Evolutionary conservation across 2,329 filamentous ascomycete genomes (phyloP), one percentile per base, ranked within the genome.

Genomic region (Didymella lethalis): DNA sequence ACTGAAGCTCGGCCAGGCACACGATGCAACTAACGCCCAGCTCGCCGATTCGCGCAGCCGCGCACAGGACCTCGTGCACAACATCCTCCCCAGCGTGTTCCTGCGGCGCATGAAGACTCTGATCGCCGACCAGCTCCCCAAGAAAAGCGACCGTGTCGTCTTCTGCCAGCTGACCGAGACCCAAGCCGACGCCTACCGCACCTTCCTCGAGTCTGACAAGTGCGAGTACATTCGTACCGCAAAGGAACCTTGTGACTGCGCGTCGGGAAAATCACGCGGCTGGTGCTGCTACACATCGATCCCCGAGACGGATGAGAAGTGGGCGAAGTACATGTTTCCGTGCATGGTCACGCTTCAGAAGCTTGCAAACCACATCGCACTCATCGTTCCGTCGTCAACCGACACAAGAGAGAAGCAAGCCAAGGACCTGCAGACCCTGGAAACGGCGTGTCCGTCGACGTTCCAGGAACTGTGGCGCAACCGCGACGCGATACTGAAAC

Each of bases 81-180:
- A 97, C 57, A 85, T 99, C 0, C 83, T 99, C 3, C 95, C 95
- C 0, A 86, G 88, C 14, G 96, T 96, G 75, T 98, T 99, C 68
- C 83, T 97, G 2, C 90, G 95, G 1, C 88, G 95, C 2, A 95
- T 97, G 86, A 99, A 99, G 80, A 88, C 89, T 0, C 81, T 98
- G 16, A 97, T 99, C 60, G 92, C 93, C 0, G 83, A 97, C 70
- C 94, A 99, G 72, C 82, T 99, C 7, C 95, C 95, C 0, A 96
- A 93, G 78, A 99, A 99, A 82, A 93, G 87, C 32, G 95, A 99
- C 74, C 88, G 90, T 54, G 93, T 98, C 0, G 92, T 98, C 4
- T 99, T 99, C 73, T 99, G 95, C 67, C 93, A 93, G 1, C 83
- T 99, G 20, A 97, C 93, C 0, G 85, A 90, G 4, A 85, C 88